Percentiles rank a stretch among this genome's conserved stretches.
Evolutionary conservation across 371 early-diverging fungal species (phyloP).

Genomic region (Fennellomyces sp.): DNA sequence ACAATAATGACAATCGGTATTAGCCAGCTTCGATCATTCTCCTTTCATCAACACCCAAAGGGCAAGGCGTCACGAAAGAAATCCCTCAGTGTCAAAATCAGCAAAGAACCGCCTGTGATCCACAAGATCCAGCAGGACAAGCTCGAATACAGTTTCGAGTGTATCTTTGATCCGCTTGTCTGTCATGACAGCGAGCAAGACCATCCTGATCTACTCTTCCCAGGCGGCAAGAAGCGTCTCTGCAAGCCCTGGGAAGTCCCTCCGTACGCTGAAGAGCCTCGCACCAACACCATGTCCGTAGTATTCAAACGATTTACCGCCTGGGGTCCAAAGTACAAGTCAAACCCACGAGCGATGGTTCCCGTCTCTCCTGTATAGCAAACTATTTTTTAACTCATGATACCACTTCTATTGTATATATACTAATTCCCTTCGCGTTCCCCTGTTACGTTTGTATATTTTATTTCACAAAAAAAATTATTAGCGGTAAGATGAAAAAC

Average conservation of each 20-base stretch:
- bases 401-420: background rate
- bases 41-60: background rate
- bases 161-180: constrained; percentile 48
- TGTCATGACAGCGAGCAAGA: constrained; percentile 48
- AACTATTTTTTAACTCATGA: background rate
- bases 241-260: constrained; percentile 45
- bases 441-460: background rate
- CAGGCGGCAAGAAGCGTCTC: constrained; percentile 11
- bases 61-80: constrained; percentile 10
- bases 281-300: background rate
- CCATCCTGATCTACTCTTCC: constrained; percentile 34
- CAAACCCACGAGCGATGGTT: constrained; percentile 5
- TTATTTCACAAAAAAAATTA: background rate
- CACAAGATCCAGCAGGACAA: constrained; percentile 39
- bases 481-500: no score
- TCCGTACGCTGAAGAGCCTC: constrained; percentile 12
- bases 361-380: constrained; percentile 5
- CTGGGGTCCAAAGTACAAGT: constrained; percentile 3
- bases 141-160: constrained; percentile 40
- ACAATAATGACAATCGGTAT: background rate
- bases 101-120: constrained; percentile 46
- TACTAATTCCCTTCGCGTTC: background rate
- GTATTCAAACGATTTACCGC: constrained; percentile 10
- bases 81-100: constrained; percentile 39
- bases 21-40: constrained; percentile 12